phyloP scores from a whole-genome alignment of 2,329 filamentous ascomycete genomes.

The Colletotrichum sojae region DNA sequence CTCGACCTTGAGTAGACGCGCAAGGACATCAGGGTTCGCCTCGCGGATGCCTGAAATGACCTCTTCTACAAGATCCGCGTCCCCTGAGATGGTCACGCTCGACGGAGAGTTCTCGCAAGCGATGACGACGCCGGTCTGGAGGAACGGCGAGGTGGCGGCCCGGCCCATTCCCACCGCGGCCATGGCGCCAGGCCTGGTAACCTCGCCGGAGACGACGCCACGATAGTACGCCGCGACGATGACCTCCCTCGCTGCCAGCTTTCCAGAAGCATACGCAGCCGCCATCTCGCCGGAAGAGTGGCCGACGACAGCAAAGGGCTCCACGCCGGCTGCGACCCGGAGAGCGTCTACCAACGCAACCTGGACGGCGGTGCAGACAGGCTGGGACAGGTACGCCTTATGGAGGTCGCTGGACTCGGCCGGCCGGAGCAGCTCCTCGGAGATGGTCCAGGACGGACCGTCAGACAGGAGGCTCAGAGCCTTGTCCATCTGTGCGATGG shows the following conservation, averaged over 20 bases:
- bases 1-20: constrained; percentile 17
- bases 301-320: constrained; percentile 53
- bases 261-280: constrained; percentile 58
- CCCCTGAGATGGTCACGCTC: constrained; percentile 20
- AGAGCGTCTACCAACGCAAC: constrained; percentile 58
- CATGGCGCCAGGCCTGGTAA: constrained; percentile 30
- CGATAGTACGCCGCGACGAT: constrained; percentile 51
- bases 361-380: constrained; percentile 55
- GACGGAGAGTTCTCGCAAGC: constrained; percentile 25
- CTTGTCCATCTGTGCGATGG: constrained; percentile 41
- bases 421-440: constrained; percentile 11
- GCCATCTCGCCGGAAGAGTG: constrained; percentile 62
- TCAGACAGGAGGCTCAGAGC: constrained; percentile 8
- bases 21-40: background rate
- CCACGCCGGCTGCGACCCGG: constrained; percentile 45
- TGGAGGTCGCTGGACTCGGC: background rate
- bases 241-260: constrained; percentile 51
- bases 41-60: constrained; percentile 39
- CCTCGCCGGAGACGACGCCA: constrained; percentile 25
- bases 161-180: constrained; percentile 17
- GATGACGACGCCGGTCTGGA: constrained; percentile 5
- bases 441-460: background rate
- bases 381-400: constrained; percentile 37
- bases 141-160: background rate
- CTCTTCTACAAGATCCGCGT: constrained; percentile 6